Evolutionary conservation across 257 asterid species (phyloP), one percentile per base, ranked within the genome.

Genomic region (Solanum bulbocastanum): DNA sequence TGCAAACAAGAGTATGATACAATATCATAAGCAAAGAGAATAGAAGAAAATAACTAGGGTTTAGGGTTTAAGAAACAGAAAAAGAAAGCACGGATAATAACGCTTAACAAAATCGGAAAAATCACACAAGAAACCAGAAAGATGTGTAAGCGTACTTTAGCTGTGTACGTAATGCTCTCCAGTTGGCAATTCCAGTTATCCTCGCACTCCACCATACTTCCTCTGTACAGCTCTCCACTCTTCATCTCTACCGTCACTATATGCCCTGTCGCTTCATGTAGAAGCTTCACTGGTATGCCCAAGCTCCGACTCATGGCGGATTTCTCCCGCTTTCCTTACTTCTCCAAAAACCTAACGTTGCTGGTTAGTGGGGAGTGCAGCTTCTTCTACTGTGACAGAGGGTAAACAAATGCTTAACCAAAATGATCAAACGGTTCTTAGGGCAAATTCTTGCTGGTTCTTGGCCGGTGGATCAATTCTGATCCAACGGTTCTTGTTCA

Each of bases 211-310:
- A 93, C 90, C 99, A 97, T 95, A 89, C 98, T 95, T 76, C 99
- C 98, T 58, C 98, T 91, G 76, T 97, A 97, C 1, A 97, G 92
- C 94, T 95, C 98, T 62, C 99, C 99, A 90, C 98, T 97, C 90
- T 94, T 97, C 85, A 95, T 92, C 90, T 97, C 98, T 74, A 95
- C 98, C 25, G 98, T 95, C 72, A 97, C 99, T 13, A 95, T 87
- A 90, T 97, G 98, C 9, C 98, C 98, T 32, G 98, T 93, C 89
- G 98, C 98, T 90, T 96, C 99, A 91, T 96, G 98, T 76, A 96
- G 95, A 89, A 96, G 96, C 96, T 97, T 97, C 94, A 97, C 98
- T 89, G 98, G 98, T 76, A 97, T 95, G 25, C 98, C 98, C 79
- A 95, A 92, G 92, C 98, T 95, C 89, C 98, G 94, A 90, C 98